A percentile compares a stretch with the other conserved stretches of the same genome.
Evolutionary conservation across 495 filamentous ascomycete species (phyloP).

Genomic region (Penicillium daleae): DNA sequence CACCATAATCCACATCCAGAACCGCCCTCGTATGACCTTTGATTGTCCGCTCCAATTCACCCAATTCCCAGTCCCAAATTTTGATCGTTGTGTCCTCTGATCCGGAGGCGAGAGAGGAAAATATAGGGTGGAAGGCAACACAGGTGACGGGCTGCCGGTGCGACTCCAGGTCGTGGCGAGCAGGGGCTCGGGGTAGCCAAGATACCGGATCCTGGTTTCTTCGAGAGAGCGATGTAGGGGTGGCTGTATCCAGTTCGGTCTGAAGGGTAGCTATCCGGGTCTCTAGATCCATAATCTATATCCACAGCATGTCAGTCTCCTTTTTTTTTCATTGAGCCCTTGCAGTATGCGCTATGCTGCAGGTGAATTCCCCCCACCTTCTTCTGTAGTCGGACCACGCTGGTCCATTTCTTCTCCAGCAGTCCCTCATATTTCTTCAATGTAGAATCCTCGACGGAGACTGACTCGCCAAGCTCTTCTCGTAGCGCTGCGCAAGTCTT

Average conservation of each 20-base stretch:
- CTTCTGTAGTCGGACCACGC: conserved; percentile 78
- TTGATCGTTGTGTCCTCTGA: conserved; percentile 93
- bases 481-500: conserved; percentile 65
- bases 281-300: conserved; percentile 91
- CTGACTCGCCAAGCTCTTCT: conserved; percentile 53
- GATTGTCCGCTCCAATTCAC: conserved; percentile 84
- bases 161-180: conserved; percentile 78
- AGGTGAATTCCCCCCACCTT: conserved; percentile 71
- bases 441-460: conserved; percentile 71
- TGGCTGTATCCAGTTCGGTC: conserved; percentile 78
- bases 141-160: conserved; percentile 81
- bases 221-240: conserved; percentile 61
- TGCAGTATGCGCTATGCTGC: conserved; percentile 54
- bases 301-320: conserved; percentile 58
- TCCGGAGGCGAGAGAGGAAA: conserved; percentile 85
- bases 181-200: conserved; percentile 85
- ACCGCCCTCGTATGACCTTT: conserved; percentile 93
- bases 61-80: conserved; percentile 96
- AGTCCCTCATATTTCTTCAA: conserved; percentile 88
- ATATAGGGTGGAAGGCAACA: conserved; percentile 91
- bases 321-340: conserved; percentile 61
- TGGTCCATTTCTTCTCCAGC: conserved; percentile 96
- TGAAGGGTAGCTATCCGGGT: conserved; percentile 68
- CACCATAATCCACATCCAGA: conserved; percentile 85
- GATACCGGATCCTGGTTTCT: conserved; percentile 77